Base-by-base conservation (phyloP, 805 yeast species). In the Barnettozyma pratensis region DNA sequence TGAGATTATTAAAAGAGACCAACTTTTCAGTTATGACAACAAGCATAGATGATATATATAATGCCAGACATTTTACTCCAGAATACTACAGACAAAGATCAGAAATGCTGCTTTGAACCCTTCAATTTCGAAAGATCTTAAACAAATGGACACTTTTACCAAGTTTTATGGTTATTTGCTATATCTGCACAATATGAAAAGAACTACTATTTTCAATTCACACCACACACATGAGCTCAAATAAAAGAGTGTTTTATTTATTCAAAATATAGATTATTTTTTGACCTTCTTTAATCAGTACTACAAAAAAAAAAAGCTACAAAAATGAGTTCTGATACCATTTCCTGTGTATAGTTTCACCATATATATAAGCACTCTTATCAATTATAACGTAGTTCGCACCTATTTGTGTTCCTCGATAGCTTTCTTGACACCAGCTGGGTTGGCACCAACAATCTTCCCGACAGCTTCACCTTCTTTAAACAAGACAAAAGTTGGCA, bases 401-500 rank as follows among this genome's bases (percentile, higher is more conserved):
- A 12, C n/a, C 47, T 46, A 60, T 50, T 58, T 57, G 45, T 48
- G 49, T 42, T 62, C 56, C 39, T 63, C 64, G 44, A 68, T 67
- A 4, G 65, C 66, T 41, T 64, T 50, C 47, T 65, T 63, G 19
- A 72, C 44, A 8, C 63, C 68, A 12, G 54, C 53, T 29, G 71
- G 68, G 47, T 70, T 65, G 14, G 91, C 92, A 37, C 94, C 94
- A 27, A 85, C 76, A 34, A 85, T 68, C 44, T 76, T 77, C 19
- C 75, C 80, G 4, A 79, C 63, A 42, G 76, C 67, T 46, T 77
- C 74, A 27, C 88, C 88, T 43, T 80, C 71, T 61, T 82, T 79
- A 65, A 79, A 78, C 32, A 82, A 66, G 26, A 83, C 58, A 51
- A 83, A 81, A 3, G 92, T 86, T 41, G 94, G 94, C 90, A 85